A percentile compares a stretch with the other conserved stretches of the same genome.
phyloP scores from a whole-genome alignment of 2,329 filamentous ascomycete genomes.

The Xenosphaeropsis pyriputrescens region DNA sequence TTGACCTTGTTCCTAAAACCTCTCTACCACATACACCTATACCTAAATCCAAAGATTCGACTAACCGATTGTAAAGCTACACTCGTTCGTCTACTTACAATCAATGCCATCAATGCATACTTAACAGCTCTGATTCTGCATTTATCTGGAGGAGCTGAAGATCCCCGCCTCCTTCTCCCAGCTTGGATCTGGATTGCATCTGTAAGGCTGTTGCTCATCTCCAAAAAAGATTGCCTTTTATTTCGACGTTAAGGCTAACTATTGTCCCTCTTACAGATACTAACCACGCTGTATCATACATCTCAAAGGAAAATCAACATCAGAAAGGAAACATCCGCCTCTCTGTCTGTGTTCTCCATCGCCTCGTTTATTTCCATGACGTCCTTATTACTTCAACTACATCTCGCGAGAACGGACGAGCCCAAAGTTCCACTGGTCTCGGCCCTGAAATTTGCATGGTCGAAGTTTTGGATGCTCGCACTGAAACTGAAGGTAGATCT shows the following conservation, averaged over 20 bases:
- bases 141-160: slow-evolving; percentile 53
- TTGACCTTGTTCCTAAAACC: too few species aligned
- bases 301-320: too few species aligned
- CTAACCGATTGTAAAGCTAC: slow-evolving; percentile 34
- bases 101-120: slow-evolving; percentile 62
- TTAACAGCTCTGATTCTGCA: slow-evolving; percentile 59
- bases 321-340: slow-evolving; percentile 63
- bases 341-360: slow-evolving; percentile 63
- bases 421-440: slow-evolving; percentile 14
- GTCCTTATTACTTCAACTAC: slow-evolving; percentile 50
- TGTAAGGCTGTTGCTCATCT: too few species aligned
- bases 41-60: not conserved
- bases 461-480: too few species aligned
- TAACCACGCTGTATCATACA: too few species aligned
- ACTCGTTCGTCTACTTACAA: slow-evolving; percentile 63
- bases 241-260: too few species aligned
- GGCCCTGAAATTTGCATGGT: too few species aligned
- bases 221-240: too few species aligned
- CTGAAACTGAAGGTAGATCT: too few species aligned
- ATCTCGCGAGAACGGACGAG: slow-evolving; percentile 22
- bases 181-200: slow-evolving; percentile 69
- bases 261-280: too few species aligned
- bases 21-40: too few species aligned
- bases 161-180: slow-evolving; percentile 56
- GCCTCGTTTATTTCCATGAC: slow-evolving; percentile 67